phyloP scores from a whole-genome alignment of 345 rosid genomes.

The Turritis glabra region DNA sequence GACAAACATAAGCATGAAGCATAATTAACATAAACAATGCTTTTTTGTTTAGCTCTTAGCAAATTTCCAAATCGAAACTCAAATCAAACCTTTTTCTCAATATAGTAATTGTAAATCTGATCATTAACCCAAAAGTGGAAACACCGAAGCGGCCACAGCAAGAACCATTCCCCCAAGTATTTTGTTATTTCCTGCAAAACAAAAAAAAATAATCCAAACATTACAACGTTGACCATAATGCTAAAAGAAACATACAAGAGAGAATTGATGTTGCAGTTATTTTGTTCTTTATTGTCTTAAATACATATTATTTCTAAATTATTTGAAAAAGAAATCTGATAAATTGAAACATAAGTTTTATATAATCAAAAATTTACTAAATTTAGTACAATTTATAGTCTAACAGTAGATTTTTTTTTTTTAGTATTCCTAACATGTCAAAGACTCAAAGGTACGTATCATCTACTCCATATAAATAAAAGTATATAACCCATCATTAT shows the following conservation, averaged over 20 bases:
- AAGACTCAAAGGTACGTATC: neutral
- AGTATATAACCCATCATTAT: neutral
- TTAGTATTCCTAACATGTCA: neutral
- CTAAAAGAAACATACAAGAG: neutral
- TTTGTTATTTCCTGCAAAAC: conserved; percentile 10
- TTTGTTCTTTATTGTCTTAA: neutral
- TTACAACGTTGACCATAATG: neutral
- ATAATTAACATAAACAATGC: neutral
- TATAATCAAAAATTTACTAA: too few relatives aligned
- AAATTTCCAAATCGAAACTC: neutral
- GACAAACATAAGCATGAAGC: neutral
- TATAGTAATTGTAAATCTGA: neutral
- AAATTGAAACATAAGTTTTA: neutral
- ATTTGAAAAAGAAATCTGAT: neutral
- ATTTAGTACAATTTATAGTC: neutral
- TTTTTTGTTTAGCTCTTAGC: neutral
- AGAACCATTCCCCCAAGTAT: neutral
- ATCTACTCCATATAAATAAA: neutral
- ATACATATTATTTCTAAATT: neutral
- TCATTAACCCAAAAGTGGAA: neutral
- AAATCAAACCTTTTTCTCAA: neutral
- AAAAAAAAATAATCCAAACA: neutral
- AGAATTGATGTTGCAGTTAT: neutral
- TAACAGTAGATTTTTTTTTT: neutral
- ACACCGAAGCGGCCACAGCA: neutral